Base-by-base conservation (phyloP, 805 yeast genomes). In the Ogataea methanolica region DNA sequence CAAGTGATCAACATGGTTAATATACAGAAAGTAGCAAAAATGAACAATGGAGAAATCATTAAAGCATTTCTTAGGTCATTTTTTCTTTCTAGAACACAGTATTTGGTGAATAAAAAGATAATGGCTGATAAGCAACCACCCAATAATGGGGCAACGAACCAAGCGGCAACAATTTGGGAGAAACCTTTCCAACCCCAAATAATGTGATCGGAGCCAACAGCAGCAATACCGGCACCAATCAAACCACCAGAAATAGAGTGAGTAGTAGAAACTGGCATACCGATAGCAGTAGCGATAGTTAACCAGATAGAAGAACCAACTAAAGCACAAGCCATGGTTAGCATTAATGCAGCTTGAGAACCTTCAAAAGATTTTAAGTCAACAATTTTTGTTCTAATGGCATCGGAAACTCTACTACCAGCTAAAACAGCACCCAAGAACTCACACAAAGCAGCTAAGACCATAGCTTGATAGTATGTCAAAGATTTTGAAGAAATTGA, bases 211-310 rank as follows among this genome's bases (percentile, higher is more conserved):
- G 78, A 80, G 48, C 89, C 89, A 54, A 74, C 78, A 36, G 89
- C 80, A 38, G 90, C 92, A 56, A 85, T 76, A 51, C 88, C 84
- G 8, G 85, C 76, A 54, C 92, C 92, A 49, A 84, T 82, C 37
- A 82, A 74, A 38, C 80, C 90, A 58, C 91, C 91, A 43, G 85
- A 84, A 53, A 85, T 83, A 9, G 89, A 81, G 60, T 85, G 91
- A 11, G 92, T 85, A 16, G 91, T 83, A 17, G 91, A 85, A 39
- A 84, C 90, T n/a, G 91, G 91, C 77, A 82, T 75, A 52, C 88
- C 87, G 33, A 83, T 66, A 2, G 62, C 51, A 15, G 91, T 85
- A 36, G 91, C 91, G 49, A 81, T 45, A 5, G 84, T 68, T 46
- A 85, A 72, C 91, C 91, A 85, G 29, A 72, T 39, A 1, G 91